A percentile compares a stretch with the other conserved stretches of the same genome.
phyloP scores from a whole-genome alignment of 495 filamentous ascomycete genomes.

The Hypoxylon fragiforme region DNA sequence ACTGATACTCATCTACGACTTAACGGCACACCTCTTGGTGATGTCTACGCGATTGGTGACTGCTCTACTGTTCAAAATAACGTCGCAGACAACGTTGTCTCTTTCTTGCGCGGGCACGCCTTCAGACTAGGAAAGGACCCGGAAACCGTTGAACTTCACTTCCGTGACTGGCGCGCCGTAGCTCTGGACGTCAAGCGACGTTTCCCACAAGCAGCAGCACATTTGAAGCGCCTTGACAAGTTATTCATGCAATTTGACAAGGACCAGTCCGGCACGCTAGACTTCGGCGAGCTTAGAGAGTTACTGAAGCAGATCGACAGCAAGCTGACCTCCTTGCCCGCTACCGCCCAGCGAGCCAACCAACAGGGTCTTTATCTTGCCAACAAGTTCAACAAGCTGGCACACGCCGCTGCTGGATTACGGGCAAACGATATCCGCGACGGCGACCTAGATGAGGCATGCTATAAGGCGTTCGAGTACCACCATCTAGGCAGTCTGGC shows the following conservation, averaged over 20 bases:
- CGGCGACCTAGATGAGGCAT: slow-evolving; percentile 88
- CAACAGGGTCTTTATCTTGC: slow-evolving; percentile 96
- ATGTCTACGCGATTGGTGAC: slow-evolving; percentile 98
- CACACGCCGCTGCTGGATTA: slow-evolving; percentile 75
- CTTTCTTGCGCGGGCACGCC: slow-evolving; percentile 85
- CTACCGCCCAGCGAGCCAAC: slow-evolving; percentile 94
- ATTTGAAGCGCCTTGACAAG: slow-evolving; percentile 84
- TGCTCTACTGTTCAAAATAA: slow-evolving; percentile 98
- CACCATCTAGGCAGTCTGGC: slow-evolving; percentile 88
- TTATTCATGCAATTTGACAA: slow-evolving; percentile 91
- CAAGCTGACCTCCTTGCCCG: slow-evolving; percentile 83
- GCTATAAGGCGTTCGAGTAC: slow-evolving; percentile 97
- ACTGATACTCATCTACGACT: slow-evolving; percentile 94
- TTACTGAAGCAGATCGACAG: slow-evolving; percentile 87
- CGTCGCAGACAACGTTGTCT: slow-evolving; percentile 79
- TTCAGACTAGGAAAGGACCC: slow-evolving; percentile 92
- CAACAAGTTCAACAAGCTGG: slow-evolving; percentile 91
- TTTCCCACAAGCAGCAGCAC: slow-evolving; percentile 91
- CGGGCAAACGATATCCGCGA: slow-evolving; percentile 76
- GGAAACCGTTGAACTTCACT: slow-evolving; percentile 77
- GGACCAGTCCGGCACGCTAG: slow-evolving; percentile 88
- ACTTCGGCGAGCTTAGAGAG: slow-evolving; percentile 88
- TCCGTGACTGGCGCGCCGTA: slow-evolving; percentile 83
- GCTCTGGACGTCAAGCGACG: slow-evolving; percentile 80
- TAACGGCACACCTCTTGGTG: slow-evolving; percentile 87